Conservation (phyloP, 2,329 filamentous ascomycete genomes). For the Blastomyces parvus region DNA sequence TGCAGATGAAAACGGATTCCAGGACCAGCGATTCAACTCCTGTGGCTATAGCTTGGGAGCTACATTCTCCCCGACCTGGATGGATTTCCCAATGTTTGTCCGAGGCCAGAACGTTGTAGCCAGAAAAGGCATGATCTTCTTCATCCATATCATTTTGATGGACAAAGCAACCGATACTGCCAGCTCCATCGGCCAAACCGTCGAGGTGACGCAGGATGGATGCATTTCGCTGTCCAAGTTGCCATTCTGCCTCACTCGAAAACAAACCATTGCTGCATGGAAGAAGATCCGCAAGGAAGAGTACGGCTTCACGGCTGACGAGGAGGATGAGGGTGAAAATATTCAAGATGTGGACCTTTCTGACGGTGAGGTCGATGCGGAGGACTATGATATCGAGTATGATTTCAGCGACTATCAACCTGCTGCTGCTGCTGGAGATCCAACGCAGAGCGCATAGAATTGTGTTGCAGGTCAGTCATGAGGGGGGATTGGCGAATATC, state of each 20-base stretch:
- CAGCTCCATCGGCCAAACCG: conserved; percentile 27
- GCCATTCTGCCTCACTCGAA: conserved; percentile 26
- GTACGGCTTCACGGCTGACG: conserved; percentile 25
- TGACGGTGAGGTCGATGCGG: conserved; percentile 25
- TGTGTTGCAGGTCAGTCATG: neutral
- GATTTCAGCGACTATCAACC: conserved; percentile 26
- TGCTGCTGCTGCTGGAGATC: conserved; percentile 18
- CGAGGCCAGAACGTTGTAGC: conserved; percentile 17
- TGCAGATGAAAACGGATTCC: conserved; percentile 25
- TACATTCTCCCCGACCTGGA: conserved; percentile 22
- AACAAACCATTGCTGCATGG: conserved; percentile 28
- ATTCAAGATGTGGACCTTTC: conserved; percentile 27
- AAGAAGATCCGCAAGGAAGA: conserved; percentile 28
- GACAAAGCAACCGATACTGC: conserved; percentile 28
- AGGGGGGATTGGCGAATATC: neutral
- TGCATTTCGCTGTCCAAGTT: conserved; percentile 27
- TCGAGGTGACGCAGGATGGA: conserved; percentile 24
- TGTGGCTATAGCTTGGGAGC: conserved; percentile 26
- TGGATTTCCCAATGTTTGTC: conserved; percentile 19
- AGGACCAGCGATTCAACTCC: conserved; percentile 24
- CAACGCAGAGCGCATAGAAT: conserved; percentile 12
- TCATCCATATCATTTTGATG: conserved; percentile 31
- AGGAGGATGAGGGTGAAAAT: conserved; percentile 28
- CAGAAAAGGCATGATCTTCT: conserved; percentile 26
- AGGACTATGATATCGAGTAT: conserved; percentile 29